Percentiles rank a stretch among this genome's conserved stretches.
Conservation (phyloP, 2,329 filamentous ascomycete genomes). For the Diaporthe sp. region DNA sequence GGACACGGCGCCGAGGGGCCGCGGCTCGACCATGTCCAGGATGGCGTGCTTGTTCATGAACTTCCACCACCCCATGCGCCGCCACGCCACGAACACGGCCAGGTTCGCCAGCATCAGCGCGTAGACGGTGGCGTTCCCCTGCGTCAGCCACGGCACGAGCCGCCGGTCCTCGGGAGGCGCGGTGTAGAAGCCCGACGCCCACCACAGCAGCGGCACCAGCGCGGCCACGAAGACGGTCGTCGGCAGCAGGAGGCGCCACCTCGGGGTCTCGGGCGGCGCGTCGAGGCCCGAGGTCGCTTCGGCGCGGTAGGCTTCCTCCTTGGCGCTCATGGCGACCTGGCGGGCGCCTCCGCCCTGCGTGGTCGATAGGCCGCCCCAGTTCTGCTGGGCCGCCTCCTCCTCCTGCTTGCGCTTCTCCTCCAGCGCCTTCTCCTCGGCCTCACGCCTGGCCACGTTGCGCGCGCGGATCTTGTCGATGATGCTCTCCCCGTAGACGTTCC, state of each 20-base stretch:
- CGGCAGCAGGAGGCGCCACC: constrained; percentile 69
- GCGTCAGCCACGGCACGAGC: constrained; percentile 72
- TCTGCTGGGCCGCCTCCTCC: constrained; percentile 55
- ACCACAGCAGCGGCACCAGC: constrained; percentile 57
- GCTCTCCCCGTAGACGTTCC: constrained; percentile 71
- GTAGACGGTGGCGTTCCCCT: constrained; percentile 75
- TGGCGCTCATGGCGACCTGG: constrained; percentile 51
- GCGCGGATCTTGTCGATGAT: constrained; percentile 70
- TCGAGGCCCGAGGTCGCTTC: constrained; percentile 65
- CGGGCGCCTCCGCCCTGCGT: constrained; percentile 25
- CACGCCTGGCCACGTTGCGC: constrained; percentile 63
- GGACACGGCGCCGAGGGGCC: constrained; percentile 72
- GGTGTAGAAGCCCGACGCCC: constrained; percentile 59
- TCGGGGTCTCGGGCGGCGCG: constrained; percentile 64
- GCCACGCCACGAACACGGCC: constrained; percentile 71
- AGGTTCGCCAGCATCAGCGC: constrained; percentile 73
- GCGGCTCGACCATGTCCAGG: constrained; percentile 74
- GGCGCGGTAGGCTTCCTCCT: constrained; percentile 58
- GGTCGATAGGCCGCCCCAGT: constrained; percentile 59
- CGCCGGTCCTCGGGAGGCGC: constrained; percentile 63
- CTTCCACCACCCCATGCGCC: constrained; percentile 74
- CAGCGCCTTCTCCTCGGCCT: constrained; percentile 60
- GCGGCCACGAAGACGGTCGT: constrained; percentile 63
- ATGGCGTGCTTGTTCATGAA: constrained; percentile 79
- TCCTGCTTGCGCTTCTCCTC: constrained; percentile 59